Percentiles rank a stretch among this genome's conserved stretches.
These are phyloP conservation scores for Apiospora saccharicola DNA, from an alignment of 2,329 filamentous ascomycete species.

Conservation along the genomic window DNA sequence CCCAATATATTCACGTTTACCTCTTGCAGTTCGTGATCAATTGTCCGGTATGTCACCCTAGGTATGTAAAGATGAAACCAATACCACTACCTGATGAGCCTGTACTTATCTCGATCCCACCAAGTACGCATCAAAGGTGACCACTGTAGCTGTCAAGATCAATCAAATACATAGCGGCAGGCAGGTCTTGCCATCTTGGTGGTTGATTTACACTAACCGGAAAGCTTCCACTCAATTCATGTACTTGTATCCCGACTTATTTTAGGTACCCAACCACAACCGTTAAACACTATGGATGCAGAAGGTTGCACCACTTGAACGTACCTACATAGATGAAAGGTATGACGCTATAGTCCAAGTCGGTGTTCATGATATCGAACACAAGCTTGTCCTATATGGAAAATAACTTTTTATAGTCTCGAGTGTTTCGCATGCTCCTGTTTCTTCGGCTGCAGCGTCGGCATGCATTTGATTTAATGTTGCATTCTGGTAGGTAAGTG, in stretches of 20 bases:
- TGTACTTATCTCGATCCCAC: neutral
- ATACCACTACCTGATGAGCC: neutral
- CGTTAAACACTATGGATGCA: conserved; percentile 18
- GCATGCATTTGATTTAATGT: neutral
- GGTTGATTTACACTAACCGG: conserved; percentile 13
- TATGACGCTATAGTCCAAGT: conserved; percentile 3
- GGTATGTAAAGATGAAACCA: neutral
- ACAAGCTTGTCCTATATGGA: neutral
- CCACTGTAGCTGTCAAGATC: conserved; percentile 11
- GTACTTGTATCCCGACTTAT: neutral
- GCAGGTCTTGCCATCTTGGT: neutral
- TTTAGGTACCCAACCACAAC: conserved; percentile 3
- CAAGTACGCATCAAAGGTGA: neutral
- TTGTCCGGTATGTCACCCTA: neutral
- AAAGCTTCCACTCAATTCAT: neutral
- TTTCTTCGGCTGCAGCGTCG: neutral
- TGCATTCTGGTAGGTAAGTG: neutral
- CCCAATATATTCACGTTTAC: neutral
- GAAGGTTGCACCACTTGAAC: conserved; percentile 9
- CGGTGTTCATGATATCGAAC: neutral
- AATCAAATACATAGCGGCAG: neutral
- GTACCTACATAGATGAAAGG: neutral
- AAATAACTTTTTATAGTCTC: neutral
- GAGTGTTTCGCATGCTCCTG: neutral
- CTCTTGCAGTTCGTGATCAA: neutral